Percentiles rank a stretch among this genome's conserved stretches.
Evolutionary conservation across 208 protist species (phyloP).

Genomic region (Vickermania ingenoplastis): DNA sequence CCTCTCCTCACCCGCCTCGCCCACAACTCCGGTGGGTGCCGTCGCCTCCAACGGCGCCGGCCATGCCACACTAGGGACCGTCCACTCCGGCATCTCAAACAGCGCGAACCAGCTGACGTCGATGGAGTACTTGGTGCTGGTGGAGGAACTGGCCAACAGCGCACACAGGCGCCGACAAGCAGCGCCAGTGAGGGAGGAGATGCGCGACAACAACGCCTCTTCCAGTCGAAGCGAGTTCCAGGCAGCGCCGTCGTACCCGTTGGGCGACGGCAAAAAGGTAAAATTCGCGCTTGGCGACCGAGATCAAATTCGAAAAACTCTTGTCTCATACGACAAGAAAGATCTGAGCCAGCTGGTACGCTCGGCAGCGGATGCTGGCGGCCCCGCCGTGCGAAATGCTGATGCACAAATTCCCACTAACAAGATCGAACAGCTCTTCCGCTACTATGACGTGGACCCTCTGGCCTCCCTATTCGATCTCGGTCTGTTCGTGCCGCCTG

Average conservation of each 20-base stretch:
- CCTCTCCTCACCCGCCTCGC: too few relatives aligned
- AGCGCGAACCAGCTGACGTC: background rate
- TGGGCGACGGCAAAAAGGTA: background rate
- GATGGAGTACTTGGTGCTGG: background rate
- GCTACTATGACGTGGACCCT: background rate
- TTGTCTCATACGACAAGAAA: background rate
- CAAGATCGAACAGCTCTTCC: background rate
- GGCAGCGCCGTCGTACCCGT: background rate
- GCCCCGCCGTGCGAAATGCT: background rate
- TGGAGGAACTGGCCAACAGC: background rate
- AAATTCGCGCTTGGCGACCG: background rate
- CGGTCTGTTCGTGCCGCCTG: background rate
- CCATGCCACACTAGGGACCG: background rate
- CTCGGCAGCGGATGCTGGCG: background rate
- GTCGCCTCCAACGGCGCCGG: background rate
- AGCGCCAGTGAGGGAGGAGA: background rate
- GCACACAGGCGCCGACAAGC: background rate
- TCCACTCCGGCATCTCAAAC: background rate
- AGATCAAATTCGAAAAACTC: background rate
- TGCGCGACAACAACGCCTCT: background rate
- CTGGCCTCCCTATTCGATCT: background rate
- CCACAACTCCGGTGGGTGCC: too few relatives aligned
- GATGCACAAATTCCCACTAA: background rate
- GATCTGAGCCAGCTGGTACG: background rate
- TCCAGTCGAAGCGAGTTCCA: background rate